phyloP scores from a whole-genome alignment of 2,329 filamentous ascomycete genomes.

The Tolypocladium tropicale region DNA sequence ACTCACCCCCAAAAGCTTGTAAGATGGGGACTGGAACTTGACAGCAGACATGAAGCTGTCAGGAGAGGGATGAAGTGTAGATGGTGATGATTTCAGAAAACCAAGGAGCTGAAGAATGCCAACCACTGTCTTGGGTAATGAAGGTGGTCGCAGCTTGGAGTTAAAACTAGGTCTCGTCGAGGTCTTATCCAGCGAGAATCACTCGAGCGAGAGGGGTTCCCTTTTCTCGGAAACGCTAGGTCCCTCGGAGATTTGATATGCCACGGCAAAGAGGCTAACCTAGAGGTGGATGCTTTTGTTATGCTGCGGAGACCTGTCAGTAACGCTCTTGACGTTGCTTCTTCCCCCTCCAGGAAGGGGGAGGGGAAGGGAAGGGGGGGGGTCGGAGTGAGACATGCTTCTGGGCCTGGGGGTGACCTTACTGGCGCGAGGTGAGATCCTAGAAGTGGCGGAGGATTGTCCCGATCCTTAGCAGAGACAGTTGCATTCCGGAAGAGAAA shows the following conservation, averaged over 20 bases:
- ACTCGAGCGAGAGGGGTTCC: conserved; percentile 18
- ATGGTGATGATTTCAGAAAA: conserved; percentile 23
- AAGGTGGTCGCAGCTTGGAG: conserved; percentile 16
- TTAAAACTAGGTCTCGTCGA: conserved; percentile 27
- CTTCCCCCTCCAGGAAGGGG: conserved; percentile 14
- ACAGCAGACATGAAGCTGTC: conserved; percentile 47
- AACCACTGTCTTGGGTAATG: conserved; percentile 27
- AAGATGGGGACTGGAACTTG: conserved; percentile 44
- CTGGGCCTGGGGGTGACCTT: conserved; percentile 17
- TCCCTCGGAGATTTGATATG: conserved; percentile 29
- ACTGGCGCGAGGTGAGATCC: conserved; percentile 21
- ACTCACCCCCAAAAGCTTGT: conserved; percentile 53
- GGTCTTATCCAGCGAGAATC: conserved; percentile 23
- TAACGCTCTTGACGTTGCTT: conserved; percentile 23
- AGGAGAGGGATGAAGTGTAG: conserved; percentile 17
- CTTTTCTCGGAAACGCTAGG: conserved; percentile 15
- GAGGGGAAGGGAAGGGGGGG: conserved; percentile 17
- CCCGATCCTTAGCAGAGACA: conserved; percentile 26
- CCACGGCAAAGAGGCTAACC: conserved; percentile 18
- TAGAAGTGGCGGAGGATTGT: conserved; percentile 20
- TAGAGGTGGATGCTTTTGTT: conserved; percentile 19
- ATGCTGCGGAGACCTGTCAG: conserved; percentile 19
- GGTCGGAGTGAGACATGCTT: conserved; percentile 26
- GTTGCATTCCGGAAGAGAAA: conserved; percentile 26
- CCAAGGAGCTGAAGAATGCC: conserved; percentile 21